Percentiles rank a stretch among this genome's conserved stretches.
Conservation (phyloP, 1,284 basidiomycete genomes). For the Apiotrichum gamsii region DNA sequence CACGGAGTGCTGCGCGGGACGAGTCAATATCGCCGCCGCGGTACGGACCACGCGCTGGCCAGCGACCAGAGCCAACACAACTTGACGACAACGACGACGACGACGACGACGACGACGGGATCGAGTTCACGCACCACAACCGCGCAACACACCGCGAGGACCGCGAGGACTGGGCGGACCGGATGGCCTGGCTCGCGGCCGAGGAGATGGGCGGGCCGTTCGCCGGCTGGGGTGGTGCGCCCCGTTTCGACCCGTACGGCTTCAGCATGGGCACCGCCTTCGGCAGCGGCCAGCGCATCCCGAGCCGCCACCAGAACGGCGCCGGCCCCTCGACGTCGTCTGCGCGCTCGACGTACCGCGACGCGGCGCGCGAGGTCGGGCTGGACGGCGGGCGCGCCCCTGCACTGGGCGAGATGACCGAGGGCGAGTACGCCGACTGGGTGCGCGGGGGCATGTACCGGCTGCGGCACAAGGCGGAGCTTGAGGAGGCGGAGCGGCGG, state of each 20-base stretch:
- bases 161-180: conserved; percentile 21
- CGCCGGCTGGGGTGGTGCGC: background rate
- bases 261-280: background rate
- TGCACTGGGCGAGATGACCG: conserved; percentile 23
- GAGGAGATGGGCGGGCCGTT: conserved; percentile 1
- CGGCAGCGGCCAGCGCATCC: conserved; percentile 4
- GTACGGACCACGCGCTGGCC: conserved; percentile 2
- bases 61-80: background rate
- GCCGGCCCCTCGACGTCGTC: background rate
- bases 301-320: conserved; percentile 3
- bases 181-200: conserved; percentile 20
- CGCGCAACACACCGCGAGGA: background rate
- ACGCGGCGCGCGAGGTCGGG: conserved; percentile 15
- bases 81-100: background rate
- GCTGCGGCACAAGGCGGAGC: conserved; percentile 15
- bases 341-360: background rate
- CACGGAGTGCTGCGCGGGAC: conserved; percentile 12
- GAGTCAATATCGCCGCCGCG: conserved; percentile 25
- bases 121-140: background rate
- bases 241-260: background rate
- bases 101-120: background rate
- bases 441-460: conserved; percentile 25
- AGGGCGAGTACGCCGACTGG: conserved; percentile 25
- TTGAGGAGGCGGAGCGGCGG: conserved; percentile 5
- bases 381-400: conserved; percentile 15